Evolutionary conservation across 345 rosid genomes (phyloP), one percentile per base, ranked within the genome.

Genomic region (Alliaria petiolata): DNA sequence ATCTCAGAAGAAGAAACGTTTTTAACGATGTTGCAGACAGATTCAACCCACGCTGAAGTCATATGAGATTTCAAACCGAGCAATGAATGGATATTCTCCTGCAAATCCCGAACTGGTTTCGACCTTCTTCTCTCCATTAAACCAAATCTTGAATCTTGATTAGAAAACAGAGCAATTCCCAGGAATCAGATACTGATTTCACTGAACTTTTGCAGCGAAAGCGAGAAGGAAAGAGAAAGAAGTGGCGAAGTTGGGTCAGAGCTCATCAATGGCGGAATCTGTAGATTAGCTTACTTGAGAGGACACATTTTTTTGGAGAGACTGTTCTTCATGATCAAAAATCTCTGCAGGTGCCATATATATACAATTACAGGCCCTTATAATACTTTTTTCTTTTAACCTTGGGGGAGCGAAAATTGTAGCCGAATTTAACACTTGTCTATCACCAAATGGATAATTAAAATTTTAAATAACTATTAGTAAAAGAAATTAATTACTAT

Each of bases 1-100:
- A n/a, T 38, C 43, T 55, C 71, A 45, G 67, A 19, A 11, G 84
- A 31, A 20, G 84, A 72, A 26, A 70, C 65, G 12, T 64, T 81
- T 9, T 79, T 78, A 33, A 71, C 55, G 38, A 85, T 88, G 64
- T 82, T 81, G 66, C 85, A 81, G 38, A 88, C 92, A 15, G 93
- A 80, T 65, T 77, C 73, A 16, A 80, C 83, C 96, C 96, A 90
- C 71, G 68, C 69, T 56, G 87, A 82, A 45, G 81, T 87, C 60
- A 86, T 52, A 76, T 62, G 81, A 54, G 86, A 70, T 80, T 87
- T 86, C 19, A 84, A 66, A 65, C 89, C 96, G 19, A 87, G 85
- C 10, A 90, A 78, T 34, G 93, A 85, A 73, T 87, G 86, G 50
- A 90, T 80, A n/a, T 84, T 81, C 76, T 84, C 83, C 0, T 81